These are phyloP conservation scores for Paramecium primaurelia DNA, from an alignment of 73 alveolate species.

Conservation along the genomic window DNA sequence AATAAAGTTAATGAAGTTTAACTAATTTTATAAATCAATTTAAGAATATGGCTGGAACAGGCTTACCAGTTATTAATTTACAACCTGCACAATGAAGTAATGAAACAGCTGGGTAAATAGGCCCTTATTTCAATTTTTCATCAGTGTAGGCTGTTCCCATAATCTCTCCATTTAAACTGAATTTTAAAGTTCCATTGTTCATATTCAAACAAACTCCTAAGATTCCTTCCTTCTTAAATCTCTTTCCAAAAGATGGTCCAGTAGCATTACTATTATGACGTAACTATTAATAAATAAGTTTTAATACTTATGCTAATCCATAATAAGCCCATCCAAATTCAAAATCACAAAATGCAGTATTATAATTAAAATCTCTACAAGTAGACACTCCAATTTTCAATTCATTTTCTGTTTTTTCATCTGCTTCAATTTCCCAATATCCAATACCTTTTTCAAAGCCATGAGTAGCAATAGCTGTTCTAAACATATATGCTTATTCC, in stretches of 20 bases:
- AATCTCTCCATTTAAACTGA: slow-evolving; percentile 80
- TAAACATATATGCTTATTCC: slow-evolving; percentile 61
- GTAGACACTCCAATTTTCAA: slow-evolving; percentile 78
- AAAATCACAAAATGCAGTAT: slow-evolving; percentile 79
- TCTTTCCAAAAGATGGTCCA: slow-evolving; percentile 78
- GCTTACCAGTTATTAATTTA: slow-evolving; percentile 67
- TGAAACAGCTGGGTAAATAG: slow-evolving; percentile 82
- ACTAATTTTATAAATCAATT: not conserved
- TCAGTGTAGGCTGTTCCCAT: slow-evolving; percentile 78
- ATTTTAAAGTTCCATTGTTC: slow-evolving; percentile 75
- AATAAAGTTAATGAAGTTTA: not conserved
- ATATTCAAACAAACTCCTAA: slow-evolving; percentile 77
- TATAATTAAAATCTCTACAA: slow-evolving; percentile 68
- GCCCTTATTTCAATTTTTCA: slow-evolving; percentile 73
- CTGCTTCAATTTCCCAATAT: slow-evolving; percentile 87
- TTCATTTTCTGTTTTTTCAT: slow-evolving; percentile 82
- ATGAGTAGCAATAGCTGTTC: slow-evolving; percentile 46
- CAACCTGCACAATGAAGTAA: slow-evolving; percentile 82
- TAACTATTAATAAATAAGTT: not conserved
- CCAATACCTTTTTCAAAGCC: slow-evolving; percentile 65
- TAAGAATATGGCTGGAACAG: slow-evolving; percentile 56
- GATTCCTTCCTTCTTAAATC: slow-evolving; percentile 77
- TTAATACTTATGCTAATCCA: slow-evolving; percentile 72
- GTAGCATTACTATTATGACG: slow-evolving; percentile 79
- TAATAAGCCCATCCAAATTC: slow-evolving; percentile 87